Evolutionary conservation across 176 grass and related monocot species (phyloP), one percentile per base, ranked within the genome.

Genomic region (Ensete ventricosum): DNA sequence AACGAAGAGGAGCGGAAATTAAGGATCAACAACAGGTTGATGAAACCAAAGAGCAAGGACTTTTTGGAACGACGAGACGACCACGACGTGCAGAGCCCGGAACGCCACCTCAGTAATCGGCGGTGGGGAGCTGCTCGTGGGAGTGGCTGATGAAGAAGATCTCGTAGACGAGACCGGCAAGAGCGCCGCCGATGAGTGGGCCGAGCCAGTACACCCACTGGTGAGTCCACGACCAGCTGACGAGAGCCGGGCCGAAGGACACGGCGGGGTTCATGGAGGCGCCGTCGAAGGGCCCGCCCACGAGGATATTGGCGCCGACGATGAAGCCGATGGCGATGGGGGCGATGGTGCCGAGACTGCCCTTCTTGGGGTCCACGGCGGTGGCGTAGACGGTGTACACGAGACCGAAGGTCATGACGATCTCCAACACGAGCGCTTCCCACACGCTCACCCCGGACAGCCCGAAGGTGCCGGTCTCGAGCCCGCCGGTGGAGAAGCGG

Each of bases 401-500:
- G 3, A 69, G 66, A 3, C 66, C 66, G 17, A 69, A 69, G 4
- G 66, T 69, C 66, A 69, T 69, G 66, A 69, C 66, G 66, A 50
- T 50, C 34, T 69, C 66, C 1, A 69, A 8, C 13, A 69, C 66
- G 14, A 69, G 16, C 12, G 66, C 66, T 16, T 60, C 57, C 57
- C 57, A 60, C 11, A 16, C 57, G 57, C 57, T 8, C 16, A 60
- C 69, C 58, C 73, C 81, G 50, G 73, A 69, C 19, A 83, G 34
- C 22, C 29, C 63, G 26, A 83, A 83, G 50, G 74, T 70, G 50
- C 63, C 62, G 60, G 64, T 71, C 8, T 16, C 13, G 49, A 69
- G 53, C 53, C 74, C 81, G 19, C 65, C 29, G 5, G 74, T 77
- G 54, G 73, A 69, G 3, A 83, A 77, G 27, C 4, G 73, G 76